Evolutionary conservation across 768 basidiomycete genomes (phyloP).

Genomic region (Suillus luteus): DNA sequence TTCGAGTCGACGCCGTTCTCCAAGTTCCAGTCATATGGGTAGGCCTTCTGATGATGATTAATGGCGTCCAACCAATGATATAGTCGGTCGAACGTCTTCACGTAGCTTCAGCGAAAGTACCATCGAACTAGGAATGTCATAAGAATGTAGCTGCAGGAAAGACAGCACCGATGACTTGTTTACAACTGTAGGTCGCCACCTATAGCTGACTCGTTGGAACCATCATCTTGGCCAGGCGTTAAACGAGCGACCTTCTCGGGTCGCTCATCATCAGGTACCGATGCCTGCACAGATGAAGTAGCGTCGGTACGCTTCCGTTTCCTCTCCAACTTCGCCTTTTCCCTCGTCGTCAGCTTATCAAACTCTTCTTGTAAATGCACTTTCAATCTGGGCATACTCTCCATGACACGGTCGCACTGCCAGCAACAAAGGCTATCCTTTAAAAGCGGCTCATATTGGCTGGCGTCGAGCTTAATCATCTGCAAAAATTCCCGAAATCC

Average conservation of each 20-base stretch:
- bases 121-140: not conserved
- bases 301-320: constrained; percentile 41
- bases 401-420: constrained; percentile 60
- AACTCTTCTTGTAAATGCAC: constrained; percentile 76
- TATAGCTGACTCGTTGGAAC: not conserved
- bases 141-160: not conserved
- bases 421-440: constrained; percentile 72
- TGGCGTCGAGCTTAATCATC: constrained; percentile 55
- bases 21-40: not conserved
- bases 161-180: not conserved
- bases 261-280: not conserved
- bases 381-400: constrained; percentile 76
- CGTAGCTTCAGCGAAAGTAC: not conserved
- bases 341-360: constrained; percentile 48
- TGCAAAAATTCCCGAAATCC: constrained; percentile 25
- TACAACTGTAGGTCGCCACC: not conserved
- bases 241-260: not conserved
- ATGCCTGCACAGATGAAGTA: not conserved
- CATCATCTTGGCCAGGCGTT: not conserved
- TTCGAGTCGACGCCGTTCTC: not conserved
- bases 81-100: not conserved
- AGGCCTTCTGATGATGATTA: not conserved
- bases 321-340: constrained; percentile 42
- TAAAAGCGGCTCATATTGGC: constrained; percentile 62
- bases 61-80: not conserved